Conservation (phyloP, 2,329 filamentous ascomycete species). For the Verticillium longisporum region DNA sequence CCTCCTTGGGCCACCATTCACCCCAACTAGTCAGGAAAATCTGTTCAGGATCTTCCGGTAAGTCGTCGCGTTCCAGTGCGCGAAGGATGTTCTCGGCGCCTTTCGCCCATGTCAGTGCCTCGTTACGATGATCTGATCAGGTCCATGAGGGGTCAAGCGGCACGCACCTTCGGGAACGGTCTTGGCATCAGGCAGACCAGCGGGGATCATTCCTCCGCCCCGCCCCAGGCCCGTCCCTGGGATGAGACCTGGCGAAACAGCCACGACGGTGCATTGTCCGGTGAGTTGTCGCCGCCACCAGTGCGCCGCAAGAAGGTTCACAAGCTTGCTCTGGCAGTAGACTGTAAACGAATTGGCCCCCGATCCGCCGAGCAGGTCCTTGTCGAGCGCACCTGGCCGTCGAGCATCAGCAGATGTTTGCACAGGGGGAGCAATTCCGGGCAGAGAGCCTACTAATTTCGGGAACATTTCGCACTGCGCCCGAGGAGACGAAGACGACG, state of each 20-base stretch:
- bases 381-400: constrained; percentile 25
- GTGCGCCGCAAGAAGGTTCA: constrained; percentile 42
- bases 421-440: neutral
- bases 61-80: constrained; percentile 35
- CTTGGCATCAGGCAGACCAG: constrained; percentile 39
- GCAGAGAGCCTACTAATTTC: constrained; percentile 24
- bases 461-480: constrained; percentile 32
- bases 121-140: neutral
- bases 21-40: constrained; percentile 51
- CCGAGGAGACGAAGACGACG: constrained; percentile 44
- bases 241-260: constrained; percentile 46
- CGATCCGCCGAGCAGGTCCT: constrained; percentile 30
- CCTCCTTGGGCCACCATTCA: constrained; percentile 45
- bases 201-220: constrained; percentile 19
- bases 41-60: constrained; percentile 42
- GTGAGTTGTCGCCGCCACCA: constrained; percentile 49
- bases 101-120: constrained; percentile 15
- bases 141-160: neutral
- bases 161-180: constrained; percentile 34
- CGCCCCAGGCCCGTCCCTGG: constrained; percentile 37
- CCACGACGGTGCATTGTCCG: constrained; percentile 36
- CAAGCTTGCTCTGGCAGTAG: constrained; percentile 42
- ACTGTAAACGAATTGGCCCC: constrained; percentile 19
- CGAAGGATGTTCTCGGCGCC: constrained; percentile 37
- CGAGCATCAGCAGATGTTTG: neutral